Conservation (phyloP, 257 asterid genomes). For the Lycium ferocissimum region DNA sequence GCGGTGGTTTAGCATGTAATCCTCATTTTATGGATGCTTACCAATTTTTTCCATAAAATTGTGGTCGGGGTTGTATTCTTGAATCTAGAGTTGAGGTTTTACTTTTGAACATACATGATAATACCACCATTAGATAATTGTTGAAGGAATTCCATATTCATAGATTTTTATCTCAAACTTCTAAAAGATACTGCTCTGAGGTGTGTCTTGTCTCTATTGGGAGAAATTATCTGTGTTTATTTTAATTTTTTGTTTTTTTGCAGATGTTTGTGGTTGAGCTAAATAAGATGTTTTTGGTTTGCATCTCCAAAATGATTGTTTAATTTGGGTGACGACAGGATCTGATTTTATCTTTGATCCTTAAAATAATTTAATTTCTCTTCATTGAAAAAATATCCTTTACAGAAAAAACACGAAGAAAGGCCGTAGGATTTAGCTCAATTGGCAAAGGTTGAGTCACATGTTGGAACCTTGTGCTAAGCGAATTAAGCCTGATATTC, state of each 20-base stretch:
- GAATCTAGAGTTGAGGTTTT: conserved; percentile 50
- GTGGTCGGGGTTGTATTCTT: conserved; percentile 47
- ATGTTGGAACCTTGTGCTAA: neutral
- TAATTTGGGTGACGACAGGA: no score
- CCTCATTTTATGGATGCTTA: conserved; percentile 62
- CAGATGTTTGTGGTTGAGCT: neutral
- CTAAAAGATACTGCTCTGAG: neutral
- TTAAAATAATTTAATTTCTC: no score
- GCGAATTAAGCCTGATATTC: no score
- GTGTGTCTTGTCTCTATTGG: neutral
- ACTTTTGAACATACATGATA: neutral
- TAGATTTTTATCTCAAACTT: neutral
- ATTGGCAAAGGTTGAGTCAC: neutral
- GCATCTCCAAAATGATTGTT: no score
- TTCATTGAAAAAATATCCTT: no score
- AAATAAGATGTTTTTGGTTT: no score
- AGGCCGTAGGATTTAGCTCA: no score
- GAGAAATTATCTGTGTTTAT: neutral
- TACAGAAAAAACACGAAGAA: no score
- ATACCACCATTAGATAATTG: conserved; percentile 4
- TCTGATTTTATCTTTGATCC: no score
- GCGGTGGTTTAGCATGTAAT: conserved; percentile 46
- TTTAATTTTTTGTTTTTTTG: neutral
- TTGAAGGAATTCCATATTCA: conserved; percentile 27
- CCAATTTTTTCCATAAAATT: conserved; percentile 54